Base-by-base conservation (phyloP, 257 asterid species). In the Nicotiana attenuata region DNA sequence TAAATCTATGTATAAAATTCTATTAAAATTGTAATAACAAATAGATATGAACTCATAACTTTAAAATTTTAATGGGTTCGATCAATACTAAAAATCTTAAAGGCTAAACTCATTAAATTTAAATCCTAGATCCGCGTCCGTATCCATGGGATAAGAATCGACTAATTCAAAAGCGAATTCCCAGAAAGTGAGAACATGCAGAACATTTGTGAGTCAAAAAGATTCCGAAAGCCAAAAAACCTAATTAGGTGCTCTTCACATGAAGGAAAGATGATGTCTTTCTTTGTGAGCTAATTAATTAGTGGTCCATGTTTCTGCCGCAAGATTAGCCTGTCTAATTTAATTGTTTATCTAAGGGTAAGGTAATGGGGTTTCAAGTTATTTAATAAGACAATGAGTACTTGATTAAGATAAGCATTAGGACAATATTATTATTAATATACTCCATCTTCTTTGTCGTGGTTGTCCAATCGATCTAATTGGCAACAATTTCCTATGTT, bases 361-460 rank as follows among this genome's bases (percentile, higher is more conserved):
- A 59, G 81, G 83, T 85, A 76, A 65, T 83, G 88, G 85, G 86
- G 65, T 7, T 68, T 73, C 78, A 69, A 33, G 68, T 86, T 80
- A 66, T 81, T 82, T 86, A 86, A 83, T 83, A 15, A 57, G 26
- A 86, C 75, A 77, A 45, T 59, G 41, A 26, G 80, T 26, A 59
- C 65, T 33, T 73, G 87, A 86, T 81, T 86, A 81, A 83, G 86
- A 86, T 81, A 80, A 84, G 52, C 84, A 83, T 86, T 55, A 52
- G 17, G 64, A 77, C 28, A 53, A 29, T 20, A 7, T 17, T 31
- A 77, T 55, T 77, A 22, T 50, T 76, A 53, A 10, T 55, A 53
- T 76, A n/a, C n/a, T n/a, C n/a, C n/a, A 66, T 66, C 68, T 64
- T n/a, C 9, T 35, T 53, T 35, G 56, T 84, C 83, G 83, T 61